These are phyloP conservation scores for Tephrocybe rancida DNA, from an alignment of 768 basidiomycete genomes.

Conservation along the genomic window DNA sequence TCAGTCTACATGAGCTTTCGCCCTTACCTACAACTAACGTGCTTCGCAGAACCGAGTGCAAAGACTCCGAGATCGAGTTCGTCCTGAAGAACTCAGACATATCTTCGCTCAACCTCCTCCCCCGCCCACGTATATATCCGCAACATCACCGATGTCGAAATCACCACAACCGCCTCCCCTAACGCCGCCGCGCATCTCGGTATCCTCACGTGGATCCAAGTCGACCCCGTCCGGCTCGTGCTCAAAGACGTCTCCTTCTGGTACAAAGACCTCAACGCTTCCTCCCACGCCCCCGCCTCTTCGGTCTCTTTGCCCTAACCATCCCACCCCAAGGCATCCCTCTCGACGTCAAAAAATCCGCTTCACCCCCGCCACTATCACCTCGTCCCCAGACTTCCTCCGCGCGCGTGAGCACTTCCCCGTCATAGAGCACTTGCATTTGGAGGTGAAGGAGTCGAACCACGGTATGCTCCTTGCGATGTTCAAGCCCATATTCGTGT, in stretches of 20 bases:
- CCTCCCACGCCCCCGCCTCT: conserved; percentile 54
- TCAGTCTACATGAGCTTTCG: conserved; percentile 36
- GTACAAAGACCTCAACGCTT: conserved; percentile 63
- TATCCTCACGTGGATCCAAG: conserved; percentile 63
- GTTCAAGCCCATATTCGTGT: conserved; percentile 63
- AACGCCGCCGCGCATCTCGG: conserved; percentile 47
- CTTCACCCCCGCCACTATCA: conserved; percentile 24
- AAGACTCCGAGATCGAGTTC: conserved; percentile 68
- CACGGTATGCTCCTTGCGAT: conserved; percentile 62
- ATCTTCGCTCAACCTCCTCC: conserved; percentile 65
- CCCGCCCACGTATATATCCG: conserved; percentile 75
- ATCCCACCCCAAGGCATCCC: conserved; percentile 71
- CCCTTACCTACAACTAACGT: conserved; percentile 65
- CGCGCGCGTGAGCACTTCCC: conserved; percentile 51
- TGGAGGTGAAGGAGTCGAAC: conserved; percentile 66
- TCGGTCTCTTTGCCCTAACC: conserved; percentile 60
- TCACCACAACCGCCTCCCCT: conserved; percentile 40
- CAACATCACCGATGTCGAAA: conserved; percentile 62
- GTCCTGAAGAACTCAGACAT: conserved; percentile 76
- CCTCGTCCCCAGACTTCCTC: conserved; percentile 41
- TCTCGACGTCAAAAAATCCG: conserved; percentile 52
- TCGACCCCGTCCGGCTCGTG: conserved; percentile 64
- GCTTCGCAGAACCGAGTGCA: conserved; percentile 75
- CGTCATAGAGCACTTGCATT: conserved; percentile 61
- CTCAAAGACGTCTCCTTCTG: conserved; percentile 74